Evolutionary conservation across 345 rosid species (phyloP), one percentile per base, ranked within the genome.

Genomic region (Lepidium aucheri): DNA sequence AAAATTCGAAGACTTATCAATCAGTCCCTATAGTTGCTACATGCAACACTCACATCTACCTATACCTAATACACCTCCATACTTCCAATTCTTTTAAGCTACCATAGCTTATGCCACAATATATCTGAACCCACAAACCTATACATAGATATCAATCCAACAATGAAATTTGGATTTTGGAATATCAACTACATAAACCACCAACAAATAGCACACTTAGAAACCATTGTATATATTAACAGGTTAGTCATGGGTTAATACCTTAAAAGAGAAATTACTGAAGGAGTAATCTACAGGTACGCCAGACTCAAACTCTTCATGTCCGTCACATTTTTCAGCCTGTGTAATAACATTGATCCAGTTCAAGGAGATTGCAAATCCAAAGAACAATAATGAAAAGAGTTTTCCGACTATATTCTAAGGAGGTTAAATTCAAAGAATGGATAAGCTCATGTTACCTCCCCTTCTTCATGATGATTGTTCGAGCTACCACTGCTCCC

Each of bases 251-350:
- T 44, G 63, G 26, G 68, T 45, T 53, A 44, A 45, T 88, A 91
- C 99, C 99, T 95, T 95, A 60, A 87, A 95, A 14, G 98, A 95
- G 79, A 95, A 91, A 77, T 95, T 95, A 83, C 99, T 95, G 76
- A 95, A 95, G 17, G 99, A 89, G 74, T 91, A 91, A 72, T 95
- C 83, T 78, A 87, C 84, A 38, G 88, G 78, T 55, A 85, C 78
- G 30, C 84, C 79, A 9, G 95, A 84, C 57, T 89, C 96, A 6
- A 87, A 87, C 67, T 87, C 99, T 35, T 88, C 67, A 49, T 74
- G 86, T 28, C 90, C 94, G 45, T 74, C 86, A 63, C 77, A 78
- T 77, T 89, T 96, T 79, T 89, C 96, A 75, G 86, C 97, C 96
- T 95, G 84, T 50, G 73, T 41, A 71, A 52, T 68, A 40, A n/a